phyloP scores from a whole-genome alignment of 495 filamentous ascomycete genomes.

The Lophiotrema nucula region DNA sequence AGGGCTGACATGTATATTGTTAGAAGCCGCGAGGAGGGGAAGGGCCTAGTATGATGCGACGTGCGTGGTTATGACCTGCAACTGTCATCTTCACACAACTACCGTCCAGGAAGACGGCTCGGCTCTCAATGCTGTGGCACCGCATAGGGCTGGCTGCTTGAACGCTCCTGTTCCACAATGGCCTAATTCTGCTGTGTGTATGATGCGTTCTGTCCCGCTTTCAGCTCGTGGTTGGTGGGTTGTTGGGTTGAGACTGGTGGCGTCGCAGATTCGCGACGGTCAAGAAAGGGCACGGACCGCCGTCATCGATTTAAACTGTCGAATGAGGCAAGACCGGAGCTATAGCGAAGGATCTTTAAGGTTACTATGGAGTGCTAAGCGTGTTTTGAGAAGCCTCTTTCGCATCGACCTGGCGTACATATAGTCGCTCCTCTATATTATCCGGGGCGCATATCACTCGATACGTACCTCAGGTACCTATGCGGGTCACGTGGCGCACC shows the following conservation, averaged over 20 bases:
- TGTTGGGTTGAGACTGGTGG: constrained; percentile 14
- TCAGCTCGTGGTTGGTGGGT: neutral
- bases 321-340: too few relatives aligned
- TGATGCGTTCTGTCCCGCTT: too few relatives aligned
- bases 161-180: constrained; percentile 3
- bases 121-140: constrained; percentile 20
- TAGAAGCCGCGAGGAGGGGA: too few relatives aligned
- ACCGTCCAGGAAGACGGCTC: neutral
- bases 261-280: constrained; percentile 13
- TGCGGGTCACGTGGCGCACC: constrained; percentile 15
- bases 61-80: constrained; percentile 5
- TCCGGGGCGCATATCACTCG: too few relatives aligned
- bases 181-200: neutral
- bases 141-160: constrained; percentile 6
- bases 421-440: too few relatives aligned
- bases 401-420: too few relatives aligned
- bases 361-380: too few relatives aligned
- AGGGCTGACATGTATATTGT: too few relatives aligned
- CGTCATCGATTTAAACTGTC: neutral
- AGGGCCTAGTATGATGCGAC: too few relatives aligned
- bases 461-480: neutral
- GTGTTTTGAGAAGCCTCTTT: too few relatives aligned
- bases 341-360: too few relatives aligned
- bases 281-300: constrained; percentile 4
- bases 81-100: constrained; percentile 23